Evolutionary conservation across 1,284 basidiomycete species (phyloP), one percentile per base, ranked within the genome.

Genomic region (Dichomitus squalens): DNA sequence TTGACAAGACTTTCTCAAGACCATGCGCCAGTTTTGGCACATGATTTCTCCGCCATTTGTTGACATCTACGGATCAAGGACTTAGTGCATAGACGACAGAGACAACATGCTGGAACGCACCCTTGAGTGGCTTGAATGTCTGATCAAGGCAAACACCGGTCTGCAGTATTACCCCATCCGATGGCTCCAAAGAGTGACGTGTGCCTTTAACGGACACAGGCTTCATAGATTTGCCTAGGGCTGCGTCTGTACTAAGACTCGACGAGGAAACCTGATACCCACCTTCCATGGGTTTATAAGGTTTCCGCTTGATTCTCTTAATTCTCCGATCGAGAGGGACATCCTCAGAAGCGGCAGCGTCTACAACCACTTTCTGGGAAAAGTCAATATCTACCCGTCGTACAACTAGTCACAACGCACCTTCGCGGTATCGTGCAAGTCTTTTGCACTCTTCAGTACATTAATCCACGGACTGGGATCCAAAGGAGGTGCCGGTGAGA

Each of bases 1-100:
- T 94, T 79, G 95, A 95, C 20, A 96, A 75, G 1, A 93, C 91
- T 12, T 93, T 83, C 49, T 93, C 89, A 2, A 98, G 77, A 1
- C 87, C 87, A 69, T 95, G 93, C 0, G 85, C 79, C 1, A 98
- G 81, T 1, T 69, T 80, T 1, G 94, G 85, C 7, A 97, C 81
- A 2, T 84, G 83, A 43, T 78, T 76, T 21, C 83, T 82, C 34
- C 77, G 71, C 2, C 76, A 74, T 6, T 75, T 68, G 2, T 84
- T 76, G 6, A 70, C 61, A 14, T 48, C 57, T 59, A 21, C 20
- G 8, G n/a, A 21, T 5, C 18, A 31, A 11, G 12, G 21, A 23
- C n/a, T 33, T 21, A 12, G 14, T 12, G 31, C 14, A 47, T 47
- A 8, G 18, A 12, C 11, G 29, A 18, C 9, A n/a, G 31, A 6